A percentile compares a stretch with the other conserved stretches of the same genome.
phyloP scores from a whole-genome alignment of 2,329 filamentous ascomycete species.

The Cordyceps farinosa region DNA sequence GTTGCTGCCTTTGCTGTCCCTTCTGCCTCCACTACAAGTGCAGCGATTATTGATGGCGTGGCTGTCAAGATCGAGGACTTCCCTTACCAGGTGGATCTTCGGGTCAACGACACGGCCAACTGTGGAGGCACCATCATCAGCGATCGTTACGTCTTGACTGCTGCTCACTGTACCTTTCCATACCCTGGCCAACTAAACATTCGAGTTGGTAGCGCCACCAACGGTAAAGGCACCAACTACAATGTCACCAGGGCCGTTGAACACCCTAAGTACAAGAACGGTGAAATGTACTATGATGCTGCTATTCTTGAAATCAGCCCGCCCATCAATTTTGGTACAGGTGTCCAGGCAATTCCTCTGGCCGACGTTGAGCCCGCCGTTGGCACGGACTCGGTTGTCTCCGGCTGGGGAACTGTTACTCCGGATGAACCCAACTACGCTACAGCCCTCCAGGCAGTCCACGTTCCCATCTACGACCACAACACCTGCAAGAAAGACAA shows the following conservation, averaged over 20 bases:
- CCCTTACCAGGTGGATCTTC: conserved; percentile 7
- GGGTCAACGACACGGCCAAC: background rate
- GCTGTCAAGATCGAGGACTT: background rate
- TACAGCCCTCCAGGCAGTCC: background rate
- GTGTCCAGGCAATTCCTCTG: background rate
- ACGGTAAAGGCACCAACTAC: background rate
- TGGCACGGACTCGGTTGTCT: background rate
- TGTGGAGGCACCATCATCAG: conserved; percentile 9
- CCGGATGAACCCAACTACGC: background rate
- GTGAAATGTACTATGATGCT: background rate
- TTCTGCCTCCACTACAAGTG: background rate
- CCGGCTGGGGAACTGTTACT: background rate
- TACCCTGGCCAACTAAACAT: background rate
- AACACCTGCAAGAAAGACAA: background rate
- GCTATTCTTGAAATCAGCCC: background rate
- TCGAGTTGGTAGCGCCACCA: background rate
- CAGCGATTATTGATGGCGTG: background rate
- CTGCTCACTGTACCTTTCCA: background rate
- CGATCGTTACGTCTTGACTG: background rate
- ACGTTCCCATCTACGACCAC: background rate
- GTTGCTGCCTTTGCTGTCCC: background rate
- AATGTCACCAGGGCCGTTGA: background rate
- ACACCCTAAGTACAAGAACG: background rate
- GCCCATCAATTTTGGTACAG: background rate
- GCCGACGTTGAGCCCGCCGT: background rate